Evolutionary conservation across 2,329 filamentous ascomycete genomes (phyloP).

Genomic region (Trichoderma koningiopsis): DNA sequence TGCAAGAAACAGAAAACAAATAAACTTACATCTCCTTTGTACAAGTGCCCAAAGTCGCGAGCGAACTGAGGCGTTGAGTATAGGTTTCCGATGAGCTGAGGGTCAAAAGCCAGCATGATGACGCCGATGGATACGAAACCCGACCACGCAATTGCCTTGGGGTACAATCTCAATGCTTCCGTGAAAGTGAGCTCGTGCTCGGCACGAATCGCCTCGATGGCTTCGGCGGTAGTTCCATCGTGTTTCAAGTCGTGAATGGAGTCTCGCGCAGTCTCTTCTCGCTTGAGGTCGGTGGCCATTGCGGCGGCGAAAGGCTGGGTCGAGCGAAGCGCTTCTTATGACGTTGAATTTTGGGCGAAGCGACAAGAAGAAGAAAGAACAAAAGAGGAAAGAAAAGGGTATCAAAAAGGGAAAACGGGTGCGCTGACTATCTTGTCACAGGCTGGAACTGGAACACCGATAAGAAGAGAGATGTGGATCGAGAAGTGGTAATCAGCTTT

Average conservation of each 20-base stretch:
- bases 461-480: not conserved
- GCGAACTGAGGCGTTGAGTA: conserved; percentile 62
- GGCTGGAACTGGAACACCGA: not conserved
- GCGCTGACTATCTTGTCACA: not conserved
- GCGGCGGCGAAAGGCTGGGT: not conserved
- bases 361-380: not conserved
- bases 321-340: not conserved
- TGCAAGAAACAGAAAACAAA: not conserved
- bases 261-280: conserved; percentile 8
- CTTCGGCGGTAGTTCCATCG: conserved; percentile 17
- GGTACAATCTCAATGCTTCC: conserved; percentile 47
- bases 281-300: conserved; percentile 18
- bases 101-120: conserved; percentile 65
- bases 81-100: conserved; percentile 64
- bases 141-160: conserved; percentile 55
- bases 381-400: not conserved
- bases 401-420: not conserved
- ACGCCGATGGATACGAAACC: conserved; percentile 61
- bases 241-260: conserved; percentile 5
- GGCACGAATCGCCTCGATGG: conserved; percentile 42
- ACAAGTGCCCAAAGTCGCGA: conserved; percentile 56
- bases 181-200: conserved; percentile 46
- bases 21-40: conserved; percentile 37
- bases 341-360: not conserved
- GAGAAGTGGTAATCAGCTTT: not conserved